Conservation (phyloP, 129 eudicot genomes). For the Escallonia herrerae region DNA sequence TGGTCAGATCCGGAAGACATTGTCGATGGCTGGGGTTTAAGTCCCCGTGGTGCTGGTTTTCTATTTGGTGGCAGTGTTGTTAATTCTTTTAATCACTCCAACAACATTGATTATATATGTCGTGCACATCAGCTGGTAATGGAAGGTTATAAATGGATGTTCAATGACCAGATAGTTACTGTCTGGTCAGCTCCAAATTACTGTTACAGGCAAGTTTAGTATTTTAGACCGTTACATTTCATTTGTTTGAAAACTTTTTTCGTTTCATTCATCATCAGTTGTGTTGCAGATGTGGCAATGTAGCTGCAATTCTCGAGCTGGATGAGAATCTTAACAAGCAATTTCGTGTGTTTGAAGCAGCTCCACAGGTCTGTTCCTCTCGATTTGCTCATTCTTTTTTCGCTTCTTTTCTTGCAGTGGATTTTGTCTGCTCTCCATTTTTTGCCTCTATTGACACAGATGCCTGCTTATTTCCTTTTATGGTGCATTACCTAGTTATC, state of each 20-base stretch:
- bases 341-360: constrained; percentile 90
- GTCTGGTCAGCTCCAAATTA: constrained; percentile 99
- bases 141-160: constrained; percentile 99
- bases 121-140: constrained; percentile 96
- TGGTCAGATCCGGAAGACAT: constrained; percentile 96
- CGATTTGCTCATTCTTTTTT: neutral
- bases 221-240: constrained; percentile 6
- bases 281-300: constrained; percentile 84
- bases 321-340: constrained; percentile 74
- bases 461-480: no score
- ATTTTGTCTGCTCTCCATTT: no score
- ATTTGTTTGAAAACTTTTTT: neutral
- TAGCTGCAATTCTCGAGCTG: constrained; percentile 92
- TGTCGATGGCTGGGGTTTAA: constrained; percentile 94
- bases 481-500: no score
- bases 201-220: constrained; percentile 59
- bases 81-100: constrained; percentile 64
- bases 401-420: no score
- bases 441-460: no score
- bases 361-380: constrained; percentile 61
- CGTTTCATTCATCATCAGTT: neutral
- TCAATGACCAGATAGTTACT: constrained; percentile 81
- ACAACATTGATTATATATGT: constrained; percentile 79
- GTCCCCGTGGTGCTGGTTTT: constrained; percentile 96
- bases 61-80: constrained; percentile 86